phyloP scores from a whole-genome alignment of 139 green algal genomes.

The Chlorella sp. region DNA sequence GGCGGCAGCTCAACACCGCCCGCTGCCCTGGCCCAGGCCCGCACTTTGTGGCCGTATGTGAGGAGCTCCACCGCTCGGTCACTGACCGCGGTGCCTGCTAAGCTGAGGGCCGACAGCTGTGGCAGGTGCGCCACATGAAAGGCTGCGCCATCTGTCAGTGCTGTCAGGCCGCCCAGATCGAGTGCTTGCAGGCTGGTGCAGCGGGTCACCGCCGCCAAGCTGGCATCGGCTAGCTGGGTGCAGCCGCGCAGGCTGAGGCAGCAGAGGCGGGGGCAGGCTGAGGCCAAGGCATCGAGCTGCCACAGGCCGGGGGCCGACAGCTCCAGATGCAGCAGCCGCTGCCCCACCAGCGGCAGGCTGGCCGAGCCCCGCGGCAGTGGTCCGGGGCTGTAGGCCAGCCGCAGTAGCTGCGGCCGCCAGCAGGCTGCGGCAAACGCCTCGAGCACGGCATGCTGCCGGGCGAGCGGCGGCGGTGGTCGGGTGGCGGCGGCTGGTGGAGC shows the following conservation, averaged over 20 bases:
- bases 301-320: not conserved
- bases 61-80: not conserved
- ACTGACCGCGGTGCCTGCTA: not conserved
- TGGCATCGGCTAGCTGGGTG: not conserved
- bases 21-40: not conserved
- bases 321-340: constrained; percentile 17
- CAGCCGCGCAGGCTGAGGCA: constrained; percentile 20
- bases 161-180: not conserved
- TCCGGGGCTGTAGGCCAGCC: not conserved
- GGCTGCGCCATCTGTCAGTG: not conserved
- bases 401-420: constrained; percentile 1
- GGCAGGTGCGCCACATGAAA: constrained; percentile 22
- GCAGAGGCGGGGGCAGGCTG: not conserved
- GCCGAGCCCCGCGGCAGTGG: not conserved
- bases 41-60: constrained; percentile 9
- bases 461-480: no score
- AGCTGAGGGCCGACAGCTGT: not conserved
- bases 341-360: not conserved
- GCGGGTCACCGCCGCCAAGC: not conserved
- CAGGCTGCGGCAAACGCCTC: constrained; percentile 1
- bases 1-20: not conserved
- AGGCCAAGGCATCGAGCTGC: not conserved
- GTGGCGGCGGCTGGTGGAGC: no score
- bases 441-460: not conserved
- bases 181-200: not conserved